Evolutionary conservation across 352 stramenopile genomes (phyloP).

Genomic region (Phytophthora aleatoria): DNA sequence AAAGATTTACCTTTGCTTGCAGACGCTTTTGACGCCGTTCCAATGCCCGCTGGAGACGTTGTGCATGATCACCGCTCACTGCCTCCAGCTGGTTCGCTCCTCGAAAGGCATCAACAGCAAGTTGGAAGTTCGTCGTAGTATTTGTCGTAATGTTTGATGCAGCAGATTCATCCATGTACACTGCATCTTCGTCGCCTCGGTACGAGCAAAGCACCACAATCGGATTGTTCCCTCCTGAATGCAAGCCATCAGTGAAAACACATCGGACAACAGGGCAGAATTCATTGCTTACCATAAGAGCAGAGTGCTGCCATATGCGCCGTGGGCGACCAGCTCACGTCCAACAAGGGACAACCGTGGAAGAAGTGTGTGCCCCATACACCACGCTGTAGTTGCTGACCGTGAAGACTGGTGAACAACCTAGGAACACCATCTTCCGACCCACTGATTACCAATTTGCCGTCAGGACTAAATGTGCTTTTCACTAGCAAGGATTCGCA

Average conservation of each 20-base stretch:
- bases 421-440: constrained; percentile 67
- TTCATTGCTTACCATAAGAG: constrained; percentile 49
- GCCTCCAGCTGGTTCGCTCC: constrained; percentile 14
- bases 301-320: constrained; percentile 69
- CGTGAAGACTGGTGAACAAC: constrained; percentile 60
- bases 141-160: constrained; percentile 3
- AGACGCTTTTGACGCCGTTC: constrained; percentile 54
- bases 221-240: constrained; percentile 53
- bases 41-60: constrained; percentile 50
- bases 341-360: constrained; percentile 47
- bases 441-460: constrained; percentile 60
- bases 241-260: not conserved
- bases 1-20: constrained; percentile 40
- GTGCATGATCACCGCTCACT: constrained; percentile 24
- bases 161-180: constrained; percentile 18
- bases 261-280: not conserved
- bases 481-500: constrained; percentile 55
- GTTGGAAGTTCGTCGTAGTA: constrained; percentile 14
- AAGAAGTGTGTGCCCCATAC: constrained; percentile 72
- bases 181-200: constrained; percentile 46
- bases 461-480: constrained; percentile 68
- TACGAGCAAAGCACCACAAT: constrained; percentile 65
- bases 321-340: constrained; percentile 65
- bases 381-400: constrained; percentile 43
- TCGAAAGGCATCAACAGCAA: constrained; percentile 10